Percentiles rank a stretch among this genome's conserved stretches.
These are phyloP conservation scores for Globisporangium megalacanthum DNA, from an alignment of 352 stramenopile genomes.

Conservation along the genomic window DNA sequence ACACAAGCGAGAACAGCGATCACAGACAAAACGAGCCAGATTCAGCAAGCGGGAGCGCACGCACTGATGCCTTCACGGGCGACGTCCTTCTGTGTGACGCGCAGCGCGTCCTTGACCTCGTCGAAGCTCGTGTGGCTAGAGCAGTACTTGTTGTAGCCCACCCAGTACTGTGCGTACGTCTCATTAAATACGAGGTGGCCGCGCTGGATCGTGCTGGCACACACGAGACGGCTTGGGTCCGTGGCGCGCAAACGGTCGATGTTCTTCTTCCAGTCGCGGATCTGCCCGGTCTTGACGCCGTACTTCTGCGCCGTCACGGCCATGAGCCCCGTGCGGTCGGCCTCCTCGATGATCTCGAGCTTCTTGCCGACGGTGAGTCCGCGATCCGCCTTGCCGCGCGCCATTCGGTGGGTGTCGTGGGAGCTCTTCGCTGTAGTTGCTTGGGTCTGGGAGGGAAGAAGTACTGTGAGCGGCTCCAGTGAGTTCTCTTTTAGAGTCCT, in stretches of 20 bases:
- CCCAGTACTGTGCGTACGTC: constrained; percentile 87
- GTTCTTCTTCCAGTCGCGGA: constrained; percentile 88
- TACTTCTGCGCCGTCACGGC: constrained; percentile 79
- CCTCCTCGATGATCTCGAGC: constrained; percentile 86
- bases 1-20: too few relatives aligned
- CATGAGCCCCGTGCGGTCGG: constrained; percentile 73
- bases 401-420: constrained; percentile 28
- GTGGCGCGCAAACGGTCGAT: constrained; percentile 68
- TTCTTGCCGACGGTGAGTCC: constrained; percentile 85
- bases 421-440: constrained; percentile 7
- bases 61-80: constrained; percentile 70
- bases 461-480: constrained; percentile 23
- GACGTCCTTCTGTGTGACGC: constrained; percentile 67
- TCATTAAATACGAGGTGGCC: constrained; percentile 85
- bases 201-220: constrained; percentile 75
- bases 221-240: constrained; percentile 75
- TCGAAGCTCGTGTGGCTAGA: constrained; percentile 65
- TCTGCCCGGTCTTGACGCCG: constrained; percentile 81
- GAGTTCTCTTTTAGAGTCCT: constrained; percentile 32
- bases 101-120: constrained; percentile 62
- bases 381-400: constrained; percentile 72
- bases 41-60: constrained; percentile 14
- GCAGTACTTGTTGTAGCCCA: constrained; percentile 88
- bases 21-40: too few relatives aligned
- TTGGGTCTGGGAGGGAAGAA: constrained; percentile 8